Percentiles rank a stretch among this genome's conserved stretches.
Evolutionary conservation across 2,329 filamentous ascomycete genomes (phyloP).

Genomic region (Ascocoryne sarcoides): DNA sequence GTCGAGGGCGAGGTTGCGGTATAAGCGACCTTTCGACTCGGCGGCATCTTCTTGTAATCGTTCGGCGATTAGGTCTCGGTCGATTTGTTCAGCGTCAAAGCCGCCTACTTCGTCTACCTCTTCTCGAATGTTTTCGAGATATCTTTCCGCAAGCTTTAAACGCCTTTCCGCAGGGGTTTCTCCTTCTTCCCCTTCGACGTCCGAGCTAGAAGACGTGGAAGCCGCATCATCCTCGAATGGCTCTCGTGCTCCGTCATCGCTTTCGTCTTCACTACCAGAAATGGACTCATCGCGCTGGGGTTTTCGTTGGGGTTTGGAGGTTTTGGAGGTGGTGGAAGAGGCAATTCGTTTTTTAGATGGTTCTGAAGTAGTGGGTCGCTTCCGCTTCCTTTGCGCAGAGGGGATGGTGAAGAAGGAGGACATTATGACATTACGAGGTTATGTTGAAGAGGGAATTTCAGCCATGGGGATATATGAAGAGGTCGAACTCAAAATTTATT

Average conservation of each 20-base stretch:
- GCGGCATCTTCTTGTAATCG: slow-evolving; percentile 85
- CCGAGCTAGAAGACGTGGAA: slow-evolving; percentile 48
- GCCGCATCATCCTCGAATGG: slow-evolving; percentile 51
- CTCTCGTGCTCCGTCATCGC: slow-evolving; percentile 44
- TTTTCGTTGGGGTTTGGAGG: slow-evolving; percentile 19
- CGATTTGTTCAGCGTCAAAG: slow-evolving; percentile 91
- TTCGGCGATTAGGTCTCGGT: slow-evolving; percentile 85
- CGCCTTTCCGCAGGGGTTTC: slow-evolving; percentile 88
- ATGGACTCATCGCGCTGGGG: slow-evolving; percentile 54
- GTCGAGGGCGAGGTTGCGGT: slow-evolving; percentile 67
- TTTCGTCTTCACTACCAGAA: slow-evolving; percentile 71
- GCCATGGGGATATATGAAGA: no score
- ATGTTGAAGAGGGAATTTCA: background rate
- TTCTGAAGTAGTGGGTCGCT: slow-evolving; percentile 52
- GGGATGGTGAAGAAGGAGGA: slow-evolving; percentile 94
- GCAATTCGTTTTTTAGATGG: slow-evolving; percentile 51
- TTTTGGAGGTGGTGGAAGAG: slow-evolving; percentile 27
- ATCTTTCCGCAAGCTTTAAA: slow-evolving; percentile 79
- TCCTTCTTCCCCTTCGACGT: slow-evolving; percentile 44
- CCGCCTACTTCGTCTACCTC: slow-evolving; percentile 76
- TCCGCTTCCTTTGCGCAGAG: slow-evolving; percentile 82
- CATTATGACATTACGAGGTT: slow-evolving; percentile 43
- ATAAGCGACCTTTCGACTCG: slow-evolving; percentile 83
- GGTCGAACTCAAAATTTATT: slow-evolving; percentile 12
- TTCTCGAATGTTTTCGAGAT: slow-evolving; percentile 80